Percentiles rank a stretch among this genome's conserved stretches.
These are phyloP conservation scores for Urtica urens DNA, from an alignment of 306 rosid species.

Conservation along the genomic window DNA sequence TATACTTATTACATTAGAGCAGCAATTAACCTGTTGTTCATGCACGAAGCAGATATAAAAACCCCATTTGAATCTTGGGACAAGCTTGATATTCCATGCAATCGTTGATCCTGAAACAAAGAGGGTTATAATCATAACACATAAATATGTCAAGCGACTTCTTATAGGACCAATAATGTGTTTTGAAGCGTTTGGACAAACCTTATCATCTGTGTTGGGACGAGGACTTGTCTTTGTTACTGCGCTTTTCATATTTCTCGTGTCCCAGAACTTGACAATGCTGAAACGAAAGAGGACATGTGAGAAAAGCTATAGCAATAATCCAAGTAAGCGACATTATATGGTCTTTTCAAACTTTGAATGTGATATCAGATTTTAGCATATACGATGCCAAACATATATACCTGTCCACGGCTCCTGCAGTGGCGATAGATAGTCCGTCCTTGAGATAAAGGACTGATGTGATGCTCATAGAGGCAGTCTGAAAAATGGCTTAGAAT, in stretches of 20 bases:
- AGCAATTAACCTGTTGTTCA: constrained; percentile 59
- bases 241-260: constrained; percentile 55
- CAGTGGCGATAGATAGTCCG: constrained; percentile 72
- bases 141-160: not conserved
- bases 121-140: not conserved
- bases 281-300: constrained; percentile 31
- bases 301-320: constrained; percentile 4
- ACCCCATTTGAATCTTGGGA: constrained; percentile 87
- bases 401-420: constrained; percentile 90
- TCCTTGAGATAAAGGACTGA: constrained; percentile 85
- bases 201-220: constrained; percentile 49
- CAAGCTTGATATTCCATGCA: constrained; percentile 88
- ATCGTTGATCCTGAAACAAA: constrained; percentile 50
- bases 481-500: constrained; percentile 34
- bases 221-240: constrained; percentile 48
- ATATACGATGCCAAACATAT: not conserved
- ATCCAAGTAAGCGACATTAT: not conserved
- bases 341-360: not conserved
- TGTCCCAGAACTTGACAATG: constrained; percentile 86
- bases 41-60: constrained; percentile 80
- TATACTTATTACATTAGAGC: too few relatives aligned
- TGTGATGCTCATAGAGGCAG: constrained; percentile 84
- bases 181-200: constrained; percentile 18
- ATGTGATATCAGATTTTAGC: not conserved
- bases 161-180: not conserved